Conservation (phyloP, 345 rosid species). For the Chamaenerion angustifolium region DNA sequence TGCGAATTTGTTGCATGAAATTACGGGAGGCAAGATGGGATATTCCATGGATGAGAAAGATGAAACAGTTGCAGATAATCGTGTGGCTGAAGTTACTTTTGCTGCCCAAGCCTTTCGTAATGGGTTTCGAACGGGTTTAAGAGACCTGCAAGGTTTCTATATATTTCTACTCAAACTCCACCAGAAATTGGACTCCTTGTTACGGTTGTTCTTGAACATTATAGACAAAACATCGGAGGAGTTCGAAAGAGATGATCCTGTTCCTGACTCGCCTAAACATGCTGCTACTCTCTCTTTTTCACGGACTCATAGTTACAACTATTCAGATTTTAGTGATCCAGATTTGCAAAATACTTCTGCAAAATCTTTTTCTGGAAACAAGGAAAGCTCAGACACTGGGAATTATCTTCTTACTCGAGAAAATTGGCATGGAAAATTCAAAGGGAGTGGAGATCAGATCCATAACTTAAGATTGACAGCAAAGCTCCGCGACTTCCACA, state of each 20-base stretch:
- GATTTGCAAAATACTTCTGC: constrained; percentile 44
- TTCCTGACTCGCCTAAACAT: constrained; percentile 49
- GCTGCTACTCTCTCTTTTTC: constrained; percentile 25
- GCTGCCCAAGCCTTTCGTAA: constrained; percentile 51
- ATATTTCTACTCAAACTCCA: constrained; percentile 83
- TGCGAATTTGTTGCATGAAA: constrained; percentile 56
- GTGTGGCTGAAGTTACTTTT: constrained; percentile 21
- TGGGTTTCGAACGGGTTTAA: constrained; percentile 83
- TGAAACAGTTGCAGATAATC: constrained; percentile 14
- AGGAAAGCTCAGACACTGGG: constrained; percentile 39
- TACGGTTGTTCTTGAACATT: constrained; percentile 56
- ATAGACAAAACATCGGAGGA: constrained; percentile 15
- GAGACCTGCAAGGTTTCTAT: constrained; percentile 84
- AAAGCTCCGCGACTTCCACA: constrained; percentile 87
- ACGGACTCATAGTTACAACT: constrained; percentile 27
- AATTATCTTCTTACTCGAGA: constrained; percentile 57
- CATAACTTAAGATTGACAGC: constrained; percentile 67
- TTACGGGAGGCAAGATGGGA: constrained; percentile 20
- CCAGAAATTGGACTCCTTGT: constrained; percentile 62
- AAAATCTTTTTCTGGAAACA: constrained; percentile 42
- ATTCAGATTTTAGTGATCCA: constrained; percentile 45
- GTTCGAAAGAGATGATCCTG: constrained; percentile 59
- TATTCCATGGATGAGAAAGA: constrained; percentile 1
- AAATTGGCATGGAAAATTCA: constrained; percentile 56
- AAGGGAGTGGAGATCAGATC: constrained; percentile 51